Evolutionary conservation across 768 basidiomycete species (phyloP).

Genomic region (Hericium alpestre): DNA sequence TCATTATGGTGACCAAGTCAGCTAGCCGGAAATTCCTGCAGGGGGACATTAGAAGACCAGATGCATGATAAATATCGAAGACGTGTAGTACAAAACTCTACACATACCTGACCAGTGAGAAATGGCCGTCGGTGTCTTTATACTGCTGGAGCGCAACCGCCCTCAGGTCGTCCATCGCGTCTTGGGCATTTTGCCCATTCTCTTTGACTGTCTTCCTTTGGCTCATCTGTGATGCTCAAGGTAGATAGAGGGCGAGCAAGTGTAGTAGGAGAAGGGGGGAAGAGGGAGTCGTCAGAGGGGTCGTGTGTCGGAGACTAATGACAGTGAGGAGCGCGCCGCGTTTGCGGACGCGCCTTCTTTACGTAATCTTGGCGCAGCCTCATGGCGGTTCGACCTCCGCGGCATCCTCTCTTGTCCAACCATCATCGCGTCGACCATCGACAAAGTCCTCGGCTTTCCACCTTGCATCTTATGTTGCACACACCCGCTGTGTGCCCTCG

Average conservation of each 20-base stretch:
- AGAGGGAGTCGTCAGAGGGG: too few species aligned
- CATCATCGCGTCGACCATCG: background rate
- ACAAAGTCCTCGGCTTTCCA: background rate
- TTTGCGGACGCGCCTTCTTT: too few species aligned
- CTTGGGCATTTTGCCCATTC: conserved; percentile 17
- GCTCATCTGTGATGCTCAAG: conserved; percentile 27
- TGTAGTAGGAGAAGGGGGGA: too few species aligned
- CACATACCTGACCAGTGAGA: conserved; percentile 84
- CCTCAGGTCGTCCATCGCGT: conserved; percentile 13
- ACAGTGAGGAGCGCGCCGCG: too few species aligned
- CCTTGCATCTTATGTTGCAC: too few species aligned
- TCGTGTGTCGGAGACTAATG: too few species aligned
- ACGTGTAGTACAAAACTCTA: conserved; percentile 3
- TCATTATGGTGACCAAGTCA: conserved; percentile 97
- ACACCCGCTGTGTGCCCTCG: too few species aligned
- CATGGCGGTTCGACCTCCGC: too few species aligned
- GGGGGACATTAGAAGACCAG: conserved; percentile 12
- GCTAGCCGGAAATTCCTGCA: conserved; percentile 92
- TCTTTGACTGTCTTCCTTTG: conserved; percentile 35
- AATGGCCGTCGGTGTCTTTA: conserved; percentile 86
- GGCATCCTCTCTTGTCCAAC: too few species aligned
- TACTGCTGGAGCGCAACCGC: conserved; percentile 65
- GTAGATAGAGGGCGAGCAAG: too few species aligned
- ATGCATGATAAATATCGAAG: background rate
- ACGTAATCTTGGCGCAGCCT: too few species aligned